These are phyloP conservation scores for Aspergillus uvarum DNA, from an alignment of 2,329 filamentous ascomycete genomes.

Conservation along the genomic window DNA sequence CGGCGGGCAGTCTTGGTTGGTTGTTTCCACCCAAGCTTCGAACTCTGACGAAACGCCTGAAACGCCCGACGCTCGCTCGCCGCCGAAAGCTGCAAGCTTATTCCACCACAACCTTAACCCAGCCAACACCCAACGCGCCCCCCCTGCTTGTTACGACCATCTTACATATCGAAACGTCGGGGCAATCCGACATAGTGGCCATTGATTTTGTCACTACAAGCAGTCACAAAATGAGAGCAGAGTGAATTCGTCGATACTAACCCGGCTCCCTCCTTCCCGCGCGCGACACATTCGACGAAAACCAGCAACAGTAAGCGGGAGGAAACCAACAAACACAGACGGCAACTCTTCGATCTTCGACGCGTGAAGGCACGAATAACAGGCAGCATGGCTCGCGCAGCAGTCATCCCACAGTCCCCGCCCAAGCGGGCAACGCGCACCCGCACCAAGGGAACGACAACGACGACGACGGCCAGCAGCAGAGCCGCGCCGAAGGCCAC, in stretches of 20 bases:
- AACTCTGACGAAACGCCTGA: background rate
- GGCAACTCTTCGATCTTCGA: background rate
- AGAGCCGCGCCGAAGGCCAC: constrained; percentile 14
- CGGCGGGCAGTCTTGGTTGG: background rate
- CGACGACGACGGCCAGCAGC: constrained; percentile 8
- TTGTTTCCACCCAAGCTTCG: background rate
- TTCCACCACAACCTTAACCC: background rate
- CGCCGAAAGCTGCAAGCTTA: background rate
- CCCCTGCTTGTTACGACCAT: background rate
- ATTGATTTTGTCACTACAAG: background rate
- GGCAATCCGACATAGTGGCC: background rate
- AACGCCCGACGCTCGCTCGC: background rate
- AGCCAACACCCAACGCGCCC: background rate
- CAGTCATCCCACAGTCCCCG: constrained; percentile 24
- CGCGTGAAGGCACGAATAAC: background rate
- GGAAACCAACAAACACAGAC: background rate
- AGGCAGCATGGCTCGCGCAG: constrained; percentile 26
- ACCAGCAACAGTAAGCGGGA: background rate
- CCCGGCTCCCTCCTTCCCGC: background rate
- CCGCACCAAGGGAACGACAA: constrained; percentile 16
- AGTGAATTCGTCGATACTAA: background rate
- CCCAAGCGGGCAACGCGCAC: constrained; percentile 24
- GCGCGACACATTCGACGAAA: background rate
- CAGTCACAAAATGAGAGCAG: background rate
- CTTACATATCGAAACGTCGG: background rate